Evolutionary conservation across 805 yeast species (phyloP).

Genomic region (Teunomyces kruisii): DNA sequence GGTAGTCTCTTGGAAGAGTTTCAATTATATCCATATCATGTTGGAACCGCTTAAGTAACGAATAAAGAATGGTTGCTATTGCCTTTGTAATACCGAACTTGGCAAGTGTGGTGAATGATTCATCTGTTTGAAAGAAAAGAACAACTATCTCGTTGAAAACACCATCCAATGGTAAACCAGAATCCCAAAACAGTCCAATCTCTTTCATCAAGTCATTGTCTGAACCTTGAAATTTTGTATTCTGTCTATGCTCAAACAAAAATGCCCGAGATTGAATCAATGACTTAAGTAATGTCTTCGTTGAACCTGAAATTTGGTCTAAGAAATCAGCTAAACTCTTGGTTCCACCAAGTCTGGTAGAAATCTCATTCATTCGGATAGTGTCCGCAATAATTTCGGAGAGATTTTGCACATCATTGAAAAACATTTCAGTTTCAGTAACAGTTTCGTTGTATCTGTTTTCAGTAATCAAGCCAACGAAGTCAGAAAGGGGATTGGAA

Average conservation of each 20-base stretch:
- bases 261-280: conserved; percentile 39
- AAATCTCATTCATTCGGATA: conserved; percentile 57
- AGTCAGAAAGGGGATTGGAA: background rate
- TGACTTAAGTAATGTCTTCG: conserved; percentile 37
- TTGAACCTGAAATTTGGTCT: conserved; percentile 23
- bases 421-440: conserved; percentile 1
- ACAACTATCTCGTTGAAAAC: conserved; percentile 39
- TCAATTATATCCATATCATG: background rate
- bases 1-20: background rate
- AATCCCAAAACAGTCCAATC: conserved; percentile 26
- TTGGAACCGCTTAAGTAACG: conserved; percentile 10
- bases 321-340: conserved; percentile 24
- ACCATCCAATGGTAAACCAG: conserved; percentile 23
- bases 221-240: conserved; percentile 9
- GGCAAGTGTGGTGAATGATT: conserved; percentile 38
- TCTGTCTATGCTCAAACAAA: conserved; percentile 6
- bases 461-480: background rate
- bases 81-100: conserved; percentile 30
- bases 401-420: conserved; percentile 17
- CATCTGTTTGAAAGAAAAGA: conserved; percentile 45
- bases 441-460: conserved; percentile 13
- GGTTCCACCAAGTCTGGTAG: conserved; percentile 50
- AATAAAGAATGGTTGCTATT: conserved; percentile 23
- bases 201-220: conserved; percentile 12
- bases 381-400: conserved; percentile 44